Conservation (phyloP, 2,329 filamentous ascomycete genomes). For the Chaetomiaceae sp. region DNA sequence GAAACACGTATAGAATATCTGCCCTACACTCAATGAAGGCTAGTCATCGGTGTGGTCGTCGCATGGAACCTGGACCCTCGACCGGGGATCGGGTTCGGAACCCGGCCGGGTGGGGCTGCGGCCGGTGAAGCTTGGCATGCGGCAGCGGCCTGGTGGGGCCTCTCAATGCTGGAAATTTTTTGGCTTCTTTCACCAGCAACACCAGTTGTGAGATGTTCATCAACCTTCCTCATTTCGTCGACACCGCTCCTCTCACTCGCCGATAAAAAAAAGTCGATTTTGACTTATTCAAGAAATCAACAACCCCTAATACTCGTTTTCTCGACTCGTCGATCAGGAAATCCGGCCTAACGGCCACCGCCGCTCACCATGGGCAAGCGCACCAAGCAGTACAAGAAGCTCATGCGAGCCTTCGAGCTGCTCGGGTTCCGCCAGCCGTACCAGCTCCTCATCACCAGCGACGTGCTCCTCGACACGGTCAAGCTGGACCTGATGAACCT, state of each 20-base stretch:
- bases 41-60: no score
- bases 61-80: no score
- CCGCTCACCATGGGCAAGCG: constrained; percentile 43
- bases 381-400: constrained; percentile 63
- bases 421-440: constrained; percentile 85
- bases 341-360: constrained; percentile 1
- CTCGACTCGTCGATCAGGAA: no score
- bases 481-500: constrained; percentile 35
- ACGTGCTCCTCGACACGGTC: constrained; percentile 76
- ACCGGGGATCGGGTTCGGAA: not conserved
- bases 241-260: not conserved
- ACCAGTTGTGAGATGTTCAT: not conserved
- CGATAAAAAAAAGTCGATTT: no score
- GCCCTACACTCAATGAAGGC: no score
- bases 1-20: no score
- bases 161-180: constrained; percentile 19
- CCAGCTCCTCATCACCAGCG: constrained; percentile 83
- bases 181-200: constrained; percentile 36
- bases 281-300: no score
- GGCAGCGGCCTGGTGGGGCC: constrained; percentile 4
- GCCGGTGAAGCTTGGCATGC: constrained; percentile 8
- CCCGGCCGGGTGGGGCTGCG: not conserved
- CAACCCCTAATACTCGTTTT: no score
- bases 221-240: not conserved
- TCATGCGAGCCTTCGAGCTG: constrained; percentile 57